Base-by-base conservation (phyloP, 768 basidiomycete species). In the Amyloporia xantha region DNA sequence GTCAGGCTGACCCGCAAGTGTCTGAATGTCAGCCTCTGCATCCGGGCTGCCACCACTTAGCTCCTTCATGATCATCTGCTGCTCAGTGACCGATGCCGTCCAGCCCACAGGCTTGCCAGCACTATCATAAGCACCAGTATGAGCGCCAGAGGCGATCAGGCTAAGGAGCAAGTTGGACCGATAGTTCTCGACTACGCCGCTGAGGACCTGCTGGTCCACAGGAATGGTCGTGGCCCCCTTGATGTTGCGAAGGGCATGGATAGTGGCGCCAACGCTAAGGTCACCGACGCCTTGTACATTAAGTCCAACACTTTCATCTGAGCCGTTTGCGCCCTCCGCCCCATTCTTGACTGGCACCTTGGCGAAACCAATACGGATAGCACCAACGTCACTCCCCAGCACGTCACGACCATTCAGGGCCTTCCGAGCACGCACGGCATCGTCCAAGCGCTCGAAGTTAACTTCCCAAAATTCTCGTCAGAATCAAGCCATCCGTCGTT, bases 401-500 rank as follows among this genome's bases (percentile, higher is more conserved):
- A 98, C 90, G 63, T 98, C 95, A 38, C 91, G 85, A 26, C 93
- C 93, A 61, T 97, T 96, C 50, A 99, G 74, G 28, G 94, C 91
- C 66, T 96, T 96, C 54, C 95, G 79, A 26, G 96, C 96, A 27
- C 93, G 76, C 51, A 97, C 90, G 40, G 96, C 96, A 61, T 98
- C 95, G 62, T 98, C 96, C 23, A 97, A 75, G 48, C 92, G 84
- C 67, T 99, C 95, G 65, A 97, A 98, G 65, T 99, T 98, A 71
- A 98, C 87, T 86, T 66, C 49, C 52, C 15, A 58, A 49, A 13
- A 19, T 5, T 20, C 3, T 4, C 3, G 11, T 48, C 26, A 25
- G 33, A 30, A 33, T n/a, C n/a, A n/a, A n/a, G 20, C 23, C 4
- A 28, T 30, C 11, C 12, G 7, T 26, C 21, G 47, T 13, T 11